Conservation (phyloP, 2,329 filamentous ascomycete species). For the Cercospora sojina region DNA sequence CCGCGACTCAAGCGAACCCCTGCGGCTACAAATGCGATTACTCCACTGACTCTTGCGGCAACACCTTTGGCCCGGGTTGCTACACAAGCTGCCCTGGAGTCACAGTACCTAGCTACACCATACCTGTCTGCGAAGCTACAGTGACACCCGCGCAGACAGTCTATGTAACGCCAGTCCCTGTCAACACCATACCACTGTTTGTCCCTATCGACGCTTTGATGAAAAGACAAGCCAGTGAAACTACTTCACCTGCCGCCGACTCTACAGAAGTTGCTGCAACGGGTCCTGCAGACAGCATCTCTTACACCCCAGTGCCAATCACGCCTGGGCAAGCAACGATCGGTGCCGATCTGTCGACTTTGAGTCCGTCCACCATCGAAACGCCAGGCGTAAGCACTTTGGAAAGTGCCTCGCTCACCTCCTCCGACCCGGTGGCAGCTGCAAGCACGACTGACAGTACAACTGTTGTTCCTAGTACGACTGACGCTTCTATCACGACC, state of each 20-base stretch:
- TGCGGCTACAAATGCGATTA: slow-evolving; percentile 24
- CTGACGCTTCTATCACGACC: neutral
- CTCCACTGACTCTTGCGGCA: slow-evolving; percentile 24
- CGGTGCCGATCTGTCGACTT: neutral
- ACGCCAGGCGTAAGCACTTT: neutral
- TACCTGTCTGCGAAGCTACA: slow-evolving; percentile 16
- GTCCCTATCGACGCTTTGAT: slow-evolving; percentile 7
- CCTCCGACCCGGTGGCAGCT: neutral
- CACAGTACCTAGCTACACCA: slow-evolving; percentile 19
- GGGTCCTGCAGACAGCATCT: neutral
- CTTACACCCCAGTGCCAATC: neutral
- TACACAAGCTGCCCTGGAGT: slow-evolving; percentile 21
- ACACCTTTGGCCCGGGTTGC: slow-evolving; percentile 28
- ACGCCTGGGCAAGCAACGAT: slow-evolving; percentile 1
- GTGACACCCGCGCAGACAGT: neutral
- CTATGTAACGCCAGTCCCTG: slow-evolving; percentile 7
- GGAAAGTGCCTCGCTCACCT: neutral
- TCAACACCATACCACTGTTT: neutral
- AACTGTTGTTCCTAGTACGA: neutral
- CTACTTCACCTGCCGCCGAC: neutral
- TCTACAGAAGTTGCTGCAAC: neutral
- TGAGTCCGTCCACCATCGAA: neutral
- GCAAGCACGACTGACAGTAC: neutral
- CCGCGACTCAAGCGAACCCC: slow-evolving; percentile 12
- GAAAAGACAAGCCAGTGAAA: neutral